Evolutionary conservation across 2,329 filamentous ascomycete species (phyloP).

Genomic region (Arthrobotrys conoides): DNA sequence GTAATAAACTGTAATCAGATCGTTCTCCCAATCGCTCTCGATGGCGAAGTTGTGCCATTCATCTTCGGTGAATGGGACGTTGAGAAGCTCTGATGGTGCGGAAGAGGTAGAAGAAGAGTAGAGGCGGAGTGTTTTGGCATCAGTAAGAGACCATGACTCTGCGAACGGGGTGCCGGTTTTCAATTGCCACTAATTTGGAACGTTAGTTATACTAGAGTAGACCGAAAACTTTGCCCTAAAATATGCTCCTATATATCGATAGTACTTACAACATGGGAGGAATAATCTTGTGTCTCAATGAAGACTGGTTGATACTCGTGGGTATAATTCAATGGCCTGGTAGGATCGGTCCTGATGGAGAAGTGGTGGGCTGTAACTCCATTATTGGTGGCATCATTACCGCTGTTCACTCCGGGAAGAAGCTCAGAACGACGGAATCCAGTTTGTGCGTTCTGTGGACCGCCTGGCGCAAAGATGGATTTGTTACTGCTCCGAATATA

Average conservation of each 20-base stretch:
- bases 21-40: constrained; percentile 72
- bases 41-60: constrained; percentile 76
- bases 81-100: constrained; percentile 71
- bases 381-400: constrained; percentile 71
- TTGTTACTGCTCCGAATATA: constrained; percentile 67
- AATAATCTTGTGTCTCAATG: constrained; percentile 66
- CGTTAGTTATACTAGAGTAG: not conserved
- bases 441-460: constrained; percentile 68
- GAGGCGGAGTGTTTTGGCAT: constrained; percentile 69
- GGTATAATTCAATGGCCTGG: constrained; percentile 72
- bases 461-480: constrained; percentile 73
- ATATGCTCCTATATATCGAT: too few species aligned
- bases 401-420: constrained; percentile 70
- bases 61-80: constrained; percentile 70
- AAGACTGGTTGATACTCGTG: constrained; percentile 74
- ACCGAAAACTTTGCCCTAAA: not conserved
- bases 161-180: constrained; percentile 73
- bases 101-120: constrained; percentile 64
- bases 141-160: constrained; percentile 64
- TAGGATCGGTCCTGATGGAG: constrained; percentile 72
- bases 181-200: constrained; percentile 66
- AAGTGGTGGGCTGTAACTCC: constrained; percentile 76
- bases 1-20: constrained; percentile 73
- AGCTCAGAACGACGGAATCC: constrained; percentile 76
- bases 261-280: constrained; percentile 66